These are phyloP conservation scores for Scheffersomyces cryptocercus DNA, from an alignment of 1,139 yeast species.

Conservation along the genomic window DNA sequence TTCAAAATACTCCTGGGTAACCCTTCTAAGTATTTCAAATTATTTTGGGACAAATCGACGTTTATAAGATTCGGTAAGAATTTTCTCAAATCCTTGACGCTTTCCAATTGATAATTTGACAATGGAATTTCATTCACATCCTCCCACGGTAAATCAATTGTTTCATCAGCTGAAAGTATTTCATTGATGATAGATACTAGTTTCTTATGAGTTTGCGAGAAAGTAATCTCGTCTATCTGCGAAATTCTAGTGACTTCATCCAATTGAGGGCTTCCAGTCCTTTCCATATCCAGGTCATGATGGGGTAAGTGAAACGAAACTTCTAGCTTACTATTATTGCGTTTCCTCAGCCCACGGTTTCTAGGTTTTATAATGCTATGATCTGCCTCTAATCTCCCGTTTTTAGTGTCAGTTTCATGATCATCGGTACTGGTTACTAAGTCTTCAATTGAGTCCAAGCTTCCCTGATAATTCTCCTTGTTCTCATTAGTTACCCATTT, in stretches of 20 bases:
- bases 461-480: constrained; percentile 30
- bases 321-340: constrained; percentile 28
- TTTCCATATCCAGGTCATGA: constrained; percentile 11
- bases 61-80: constrained; percentile 46
- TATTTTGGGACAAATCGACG: constrained; percentile 44
- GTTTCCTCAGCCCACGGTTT: constrained; percentile 4
- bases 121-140: constrained; percentile 38
- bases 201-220: constrained; percentile 47
- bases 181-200: constrained; percentile 53
- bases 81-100: constrained; percentile 43
- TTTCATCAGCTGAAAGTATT: constrained; percentile 28
- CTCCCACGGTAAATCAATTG: constrained; percentile 43
- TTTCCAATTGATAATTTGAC: constrained; percentile 30
- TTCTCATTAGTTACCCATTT: constrained; percentile 36
- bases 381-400: constrained; percentile 4
- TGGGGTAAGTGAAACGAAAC: constrained; percentile 46
- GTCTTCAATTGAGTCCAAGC: constrained; percentile 48
- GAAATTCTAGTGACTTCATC: constrained; percentile 44
- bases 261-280: constrained; percentile 21
- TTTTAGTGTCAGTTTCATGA: constrained; percentile 5
- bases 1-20: constrained; percentile 41
- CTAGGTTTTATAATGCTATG: constrained; percentile 2
- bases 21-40: constrained; percentile 48
- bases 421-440: constrained; percentile 26
- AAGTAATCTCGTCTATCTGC: constrained; percentile 48